A percentile compares a stretch with the other conserved stretches of the same genome.
Conservation (phyloP, 768 basidiomycete genomes). For the Cystofilobasidium capitatum region DNA sequence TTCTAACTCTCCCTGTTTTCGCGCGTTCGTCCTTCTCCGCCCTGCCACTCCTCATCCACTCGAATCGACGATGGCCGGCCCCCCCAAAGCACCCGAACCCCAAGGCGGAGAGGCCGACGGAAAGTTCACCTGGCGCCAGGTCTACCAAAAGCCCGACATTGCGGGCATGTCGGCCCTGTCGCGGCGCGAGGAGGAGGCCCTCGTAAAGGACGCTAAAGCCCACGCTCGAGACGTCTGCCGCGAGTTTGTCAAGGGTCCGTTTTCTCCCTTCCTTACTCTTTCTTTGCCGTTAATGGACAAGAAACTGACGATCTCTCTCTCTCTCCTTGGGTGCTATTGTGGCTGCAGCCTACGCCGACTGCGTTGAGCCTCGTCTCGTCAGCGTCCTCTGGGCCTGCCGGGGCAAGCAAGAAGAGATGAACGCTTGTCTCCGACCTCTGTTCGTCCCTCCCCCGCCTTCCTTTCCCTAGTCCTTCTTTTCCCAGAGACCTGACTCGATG, state of each 20-base stretch:
- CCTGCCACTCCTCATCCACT: no score
- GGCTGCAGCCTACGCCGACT: constrained; percentile 66
- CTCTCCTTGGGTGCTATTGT: background rate
- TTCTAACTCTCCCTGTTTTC: no score
- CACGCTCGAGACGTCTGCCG: constrained; percentile 72
- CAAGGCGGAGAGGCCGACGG: background rate
- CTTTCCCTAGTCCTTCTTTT: background rate
- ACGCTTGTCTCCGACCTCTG: constrained; percentile 55
- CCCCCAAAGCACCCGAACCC: background rate
- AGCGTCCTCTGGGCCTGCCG: constrained; percentile 80
- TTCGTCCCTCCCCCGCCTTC: constrained; percentile 5
- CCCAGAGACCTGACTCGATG: background rate
- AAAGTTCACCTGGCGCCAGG: constrained; percentile 11
- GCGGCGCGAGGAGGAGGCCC: constrained; percentile 53
- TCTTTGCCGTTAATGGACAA: background rate
- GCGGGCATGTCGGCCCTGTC: constrained; percentile 23
- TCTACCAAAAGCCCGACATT: constrained; percentile 9
- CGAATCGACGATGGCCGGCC: background rate
- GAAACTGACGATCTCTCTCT: background rate
- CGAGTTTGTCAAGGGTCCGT: constrained; percentile 58
- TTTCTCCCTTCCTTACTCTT: constrained; percentile 3
- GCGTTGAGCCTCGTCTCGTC: constrained; percentile 66
- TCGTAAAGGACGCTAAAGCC: constrained; percentile 70
- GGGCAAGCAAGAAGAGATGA: constrained; percentile 56
- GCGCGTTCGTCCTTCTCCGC: no score